Conservation (phyloP, 2,329 filamentous ascomycete species). For the Didymella pinodella region DNA sequence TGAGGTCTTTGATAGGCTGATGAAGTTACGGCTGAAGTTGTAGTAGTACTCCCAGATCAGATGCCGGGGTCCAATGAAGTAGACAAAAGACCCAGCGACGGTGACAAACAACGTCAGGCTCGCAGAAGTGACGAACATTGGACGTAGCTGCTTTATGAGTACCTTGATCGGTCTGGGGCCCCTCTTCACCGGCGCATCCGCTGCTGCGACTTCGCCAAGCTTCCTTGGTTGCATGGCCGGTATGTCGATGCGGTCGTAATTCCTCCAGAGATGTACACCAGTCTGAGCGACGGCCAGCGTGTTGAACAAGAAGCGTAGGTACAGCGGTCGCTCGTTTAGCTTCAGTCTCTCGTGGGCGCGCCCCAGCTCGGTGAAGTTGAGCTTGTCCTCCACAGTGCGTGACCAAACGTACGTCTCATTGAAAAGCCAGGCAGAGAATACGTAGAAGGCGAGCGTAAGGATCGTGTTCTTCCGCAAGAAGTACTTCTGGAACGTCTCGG, state of each 20-base stretch:
- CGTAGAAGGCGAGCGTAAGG: conserved; percentile 78
- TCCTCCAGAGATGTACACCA: conserved; percentile 71
- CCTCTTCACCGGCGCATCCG: conserved; percentile 12
- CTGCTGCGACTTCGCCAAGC: conserved; percentile 24
- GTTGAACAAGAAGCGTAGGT: conserved; percentile 75
- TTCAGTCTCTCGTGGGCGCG: conserved; percentile 72
- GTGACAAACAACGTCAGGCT: conserved; percentile 60
- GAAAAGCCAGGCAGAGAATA: conserved; percentile 79
- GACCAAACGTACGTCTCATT: conserved; percentile 83
- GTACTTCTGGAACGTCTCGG: conserved; percentile 68
- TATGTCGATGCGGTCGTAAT: conserved; percentile 73
- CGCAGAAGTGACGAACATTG: conserved; percentile 29
- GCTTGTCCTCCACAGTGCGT: conserved; percentile 64
- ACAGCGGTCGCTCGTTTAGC: conserved; percentile 87
- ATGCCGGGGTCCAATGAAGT: conserved; percentile 43
- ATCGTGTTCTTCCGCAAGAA: conserved; percentile 67
- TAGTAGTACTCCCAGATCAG: conserved; percentile 63
- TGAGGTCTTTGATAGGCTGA: conserved; percentile 75
- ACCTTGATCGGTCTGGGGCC: conserved; percentile 30
- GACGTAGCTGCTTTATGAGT: conserved; percentile 29
- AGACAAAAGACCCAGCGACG: conserved; percentile 31
- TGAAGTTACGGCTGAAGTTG: conserved; percentile 74
- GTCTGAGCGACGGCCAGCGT: conserved; percentile 75
- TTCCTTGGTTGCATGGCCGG: conserved; percentile 44
- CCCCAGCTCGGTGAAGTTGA: conserved; percentile 76